Conservation (phyloP, 2,329 filamentous ascomycete genomes). For the Thermomyces lanuginosus region DNA sequence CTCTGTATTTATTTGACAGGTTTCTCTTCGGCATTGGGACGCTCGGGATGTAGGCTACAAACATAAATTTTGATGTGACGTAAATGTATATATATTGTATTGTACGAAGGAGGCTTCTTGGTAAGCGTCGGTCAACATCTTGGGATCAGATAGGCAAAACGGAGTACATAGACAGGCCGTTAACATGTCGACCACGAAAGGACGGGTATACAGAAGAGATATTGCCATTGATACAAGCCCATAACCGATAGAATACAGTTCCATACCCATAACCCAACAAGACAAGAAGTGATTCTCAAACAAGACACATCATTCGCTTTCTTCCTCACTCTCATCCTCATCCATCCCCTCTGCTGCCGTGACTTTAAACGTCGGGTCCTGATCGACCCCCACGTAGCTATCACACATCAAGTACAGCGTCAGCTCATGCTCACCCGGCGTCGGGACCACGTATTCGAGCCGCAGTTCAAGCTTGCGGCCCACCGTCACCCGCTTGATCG, state of each 20-base stretch:
- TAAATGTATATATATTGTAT: too few species aligned
- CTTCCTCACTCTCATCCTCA: constrained; percentile 75
- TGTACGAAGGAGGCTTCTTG: background rate
- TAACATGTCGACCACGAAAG: too few species aligned
- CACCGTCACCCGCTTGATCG: constrained; percentile 88
- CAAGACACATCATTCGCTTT: constrained; percentile 36
- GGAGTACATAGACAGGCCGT: too few species aligned
- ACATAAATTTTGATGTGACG: too few species aligned
- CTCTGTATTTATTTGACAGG: too few species aligned
- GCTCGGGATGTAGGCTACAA: too few species aligned
- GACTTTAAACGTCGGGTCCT: constrained; percentile 78
- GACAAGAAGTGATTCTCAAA: constrained; percentile 1
- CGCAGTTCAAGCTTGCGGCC: constrained; percentile 59
- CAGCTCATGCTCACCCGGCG: constrained; percentile 68
- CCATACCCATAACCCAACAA: constrained; percentile 1
- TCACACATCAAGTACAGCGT: constrained; percentile 95
- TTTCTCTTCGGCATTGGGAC: too few species aligned
- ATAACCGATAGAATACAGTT: background rate
- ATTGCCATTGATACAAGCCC: constrained; percentile 1
- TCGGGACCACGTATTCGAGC: constrained; percentile 78
- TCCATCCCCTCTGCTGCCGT: constrained; percentile 86
- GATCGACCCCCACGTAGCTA: constrained; percentile 91
- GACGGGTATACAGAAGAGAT: too few species aligned
- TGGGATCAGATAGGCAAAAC: constrained; percentile 8
- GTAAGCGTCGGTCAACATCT: background rate